A percentile compares a stretch with the other conserved stretches of the same genome.
Conservation (phyloP, 495 filamentous ascomycete species). For the Podospora tetraspora region DNA sequence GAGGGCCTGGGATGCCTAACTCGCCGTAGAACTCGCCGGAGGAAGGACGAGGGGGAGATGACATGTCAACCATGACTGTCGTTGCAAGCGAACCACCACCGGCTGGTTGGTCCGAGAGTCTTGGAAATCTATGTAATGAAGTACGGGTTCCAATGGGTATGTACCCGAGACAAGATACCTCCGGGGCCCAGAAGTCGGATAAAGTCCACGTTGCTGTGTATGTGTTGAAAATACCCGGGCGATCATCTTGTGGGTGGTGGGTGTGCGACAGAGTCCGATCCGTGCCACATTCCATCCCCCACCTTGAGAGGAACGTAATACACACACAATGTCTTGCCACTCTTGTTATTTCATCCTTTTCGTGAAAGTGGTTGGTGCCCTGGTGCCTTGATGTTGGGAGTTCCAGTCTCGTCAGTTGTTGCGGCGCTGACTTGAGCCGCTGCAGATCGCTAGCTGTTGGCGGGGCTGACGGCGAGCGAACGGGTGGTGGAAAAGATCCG, state of each 20-base stretch:
- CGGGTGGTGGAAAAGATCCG: background rate
- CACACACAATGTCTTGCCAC: background rate
- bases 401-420: too few relatives aligned
- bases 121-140: background rate
- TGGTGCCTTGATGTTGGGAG: too few relatives aligned
- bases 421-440: slow-evolving; percentile 2
- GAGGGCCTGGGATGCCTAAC: too few relatives aligned
- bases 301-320: background rate
- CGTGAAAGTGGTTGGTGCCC: background rate
- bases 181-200: background rate
- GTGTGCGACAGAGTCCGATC: background rate
- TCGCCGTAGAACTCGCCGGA: background rate
- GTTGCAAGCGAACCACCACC: background rate
- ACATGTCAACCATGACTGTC: background rate
- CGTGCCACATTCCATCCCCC: background rate
- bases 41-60: background rate
- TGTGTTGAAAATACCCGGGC: background rate
- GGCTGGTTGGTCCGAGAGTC: background rate
- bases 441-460: slow-evolving; percentile 5
- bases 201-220: background rate
- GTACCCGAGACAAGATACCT: background rate
- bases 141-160: background rate
- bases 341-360: background rate
- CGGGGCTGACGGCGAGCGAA: background rate
- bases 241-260: background rate